Base-by-base conservation (phyloP, 1,284 basidiomycete genomes). In the Ceratobasidium sp. region DNA sequence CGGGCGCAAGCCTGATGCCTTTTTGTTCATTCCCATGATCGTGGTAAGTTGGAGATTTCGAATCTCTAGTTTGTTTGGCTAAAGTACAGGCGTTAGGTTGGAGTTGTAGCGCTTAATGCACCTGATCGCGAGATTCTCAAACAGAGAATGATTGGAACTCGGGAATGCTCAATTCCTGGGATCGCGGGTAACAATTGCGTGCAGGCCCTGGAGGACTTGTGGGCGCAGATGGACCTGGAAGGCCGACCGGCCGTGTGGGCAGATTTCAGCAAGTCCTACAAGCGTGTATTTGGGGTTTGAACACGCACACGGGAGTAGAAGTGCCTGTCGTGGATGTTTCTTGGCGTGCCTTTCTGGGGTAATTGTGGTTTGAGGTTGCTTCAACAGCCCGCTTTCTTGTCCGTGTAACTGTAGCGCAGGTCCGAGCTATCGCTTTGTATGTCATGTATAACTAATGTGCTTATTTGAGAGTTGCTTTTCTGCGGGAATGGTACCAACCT, bases 1-100 rank as follows among this genome's bases (percentile, higher is more conserved):
- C 10, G 56, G 29, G 25, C 56, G 56, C 3, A 58, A 25, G 7
- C 56, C 56, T 6, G 56, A 58, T 25, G 42, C 25, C 13, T 58
- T 58, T 45, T 31, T 58, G n/a, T 25, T 58, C 7, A 25, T 58
- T 17, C 56, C 56, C 22, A 45, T 58, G 56, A 12, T 25, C 32
- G 40, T 20, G 17, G 56, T 58, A 17, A 22, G 56, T 56, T 3
- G 17, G 10, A 4, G 3, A 12, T 47, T 20, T 20, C 6, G 7
- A 12, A 47, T 12, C 7, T 12, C n/a, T 47, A 7, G 45, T 7
- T 22, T 47, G 45, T 25, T 34, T 32, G 13, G 2, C 12, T 22
- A 6, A 35, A 47, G 17, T 34, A 3, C 2, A 5, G 15, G 7
- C 27, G 20, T 20, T 42, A 58, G 56, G 38, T 15, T 25, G 56